Percentiles rank a stretch among this genome's conserved stretches.
These are phyloP conservation scores for Trichophaea hybrida DNA, from an alignment of 2,329 filamentous ascomycete species.

Conservation along the genomic window DNA sequence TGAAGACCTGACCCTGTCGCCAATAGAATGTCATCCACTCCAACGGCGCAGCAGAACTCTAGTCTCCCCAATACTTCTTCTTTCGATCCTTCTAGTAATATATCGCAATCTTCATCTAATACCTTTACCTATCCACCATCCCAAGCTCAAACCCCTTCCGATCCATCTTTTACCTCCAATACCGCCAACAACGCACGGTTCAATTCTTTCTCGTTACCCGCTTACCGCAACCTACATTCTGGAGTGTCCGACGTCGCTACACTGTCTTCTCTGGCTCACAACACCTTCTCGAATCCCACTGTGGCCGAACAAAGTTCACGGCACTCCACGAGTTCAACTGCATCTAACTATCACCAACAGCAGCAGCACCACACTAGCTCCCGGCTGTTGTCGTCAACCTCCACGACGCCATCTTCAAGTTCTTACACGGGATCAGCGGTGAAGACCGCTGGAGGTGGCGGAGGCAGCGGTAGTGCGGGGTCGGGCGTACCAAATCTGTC, in stretches of 20 bases:
- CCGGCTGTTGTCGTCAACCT: conserved; percentile 16
- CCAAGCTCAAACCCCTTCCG: conserved; percentile 6
- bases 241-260: conserved; percentile 2
- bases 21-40: conserved; percentile 24
- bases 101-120: conserved; percentile 11
- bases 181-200: conserved; percentile 13
- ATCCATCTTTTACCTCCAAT: conserved; percentile 7
- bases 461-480: conserved; percentile 22
- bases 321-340: conserved; percentile 15
- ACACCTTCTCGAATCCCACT: conserved; percentile 4
- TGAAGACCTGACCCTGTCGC: conserved; percentile 22
- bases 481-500: conserved; percentile 65
- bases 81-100: conserved; percentile 15
- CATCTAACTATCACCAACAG: conserved; percentile 10
- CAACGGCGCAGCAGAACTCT: conserved; percentile 20
- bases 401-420: conserved; percentile 20
- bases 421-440: conserved; percentile 19
- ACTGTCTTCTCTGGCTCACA: conserved; percentile 7
- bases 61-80: conserved; percentile 18
- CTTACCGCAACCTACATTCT: not conserved
- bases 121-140: conserved; percentile 15
- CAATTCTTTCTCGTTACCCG: conserved; percentile 16
- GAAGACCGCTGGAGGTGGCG: conserved; percentile 24
- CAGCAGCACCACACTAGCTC: conserved; percentile 17
- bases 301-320: conserved; percentile 13